phyloP scores from a whole-genome alignment of 148 eudicot species.

The Silene uniflora region DNA sequence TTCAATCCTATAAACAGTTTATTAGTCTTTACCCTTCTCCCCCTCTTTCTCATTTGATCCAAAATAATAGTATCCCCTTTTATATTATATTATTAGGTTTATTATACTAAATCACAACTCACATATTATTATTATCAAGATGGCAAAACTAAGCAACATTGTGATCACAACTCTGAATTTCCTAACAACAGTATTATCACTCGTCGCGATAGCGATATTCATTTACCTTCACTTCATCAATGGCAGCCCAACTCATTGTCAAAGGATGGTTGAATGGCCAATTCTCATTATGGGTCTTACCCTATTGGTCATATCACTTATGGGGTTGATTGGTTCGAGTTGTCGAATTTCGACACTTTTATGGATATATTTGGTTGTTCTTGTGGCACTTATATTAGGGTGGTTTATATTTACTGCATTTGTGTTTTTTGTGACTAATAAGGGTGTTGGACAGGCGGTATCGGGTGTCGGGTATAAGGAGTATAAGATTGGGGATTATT shows the following conservation, averaged over 20 bases:
- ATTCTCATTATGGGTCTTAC: conserved; percentile 26
- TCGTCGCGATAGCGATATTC: conserved; percentile 24
- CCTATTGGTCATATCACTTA: conserved; percentile 29
- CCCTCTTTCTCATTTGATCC: conserved; percentile 22
- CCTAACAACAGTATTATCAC: conserved; percentile 29
- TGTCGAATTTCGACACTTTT: conserved; percentile 24
- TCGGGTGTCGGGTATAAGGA: conserved; percentile 41
- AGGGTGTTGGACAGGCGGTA: conserved; percentile 43
- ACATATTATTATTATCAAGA: not conserved
- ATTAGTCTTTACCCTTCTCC: not conserved
- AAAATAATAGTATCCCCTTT: conserved; percentile 11
- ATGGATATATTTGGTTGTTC: conserved; percentile 36
- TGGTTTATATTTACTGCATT: conserved; percentile 35
- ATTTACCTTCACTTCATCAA: conserved; percentile 30
- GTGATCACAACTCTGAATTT: conserved; percentile 30
- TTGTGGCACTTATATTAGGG: conserved; percentile 29
- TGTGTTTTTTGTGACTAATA: conserved; percentile 39
- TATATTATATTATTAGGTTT: not conserved
- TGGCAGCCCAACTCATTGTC: conserved; percentile 31
- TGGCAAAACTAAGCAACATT: conserved; percentile 40
- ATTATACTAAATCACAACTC: not conserved
- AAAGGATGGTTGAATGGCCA: conserved; percentile 31
- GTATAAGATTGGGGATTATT: conserved; percentile 39
- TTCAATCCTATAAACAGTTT: not conserved
- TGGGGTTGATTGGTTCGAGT: conserved; percentile 41